phyloP scores from a whole-genome alignment of 176 grass and related monocot species.

The Oryza rufipogon region DNA sequence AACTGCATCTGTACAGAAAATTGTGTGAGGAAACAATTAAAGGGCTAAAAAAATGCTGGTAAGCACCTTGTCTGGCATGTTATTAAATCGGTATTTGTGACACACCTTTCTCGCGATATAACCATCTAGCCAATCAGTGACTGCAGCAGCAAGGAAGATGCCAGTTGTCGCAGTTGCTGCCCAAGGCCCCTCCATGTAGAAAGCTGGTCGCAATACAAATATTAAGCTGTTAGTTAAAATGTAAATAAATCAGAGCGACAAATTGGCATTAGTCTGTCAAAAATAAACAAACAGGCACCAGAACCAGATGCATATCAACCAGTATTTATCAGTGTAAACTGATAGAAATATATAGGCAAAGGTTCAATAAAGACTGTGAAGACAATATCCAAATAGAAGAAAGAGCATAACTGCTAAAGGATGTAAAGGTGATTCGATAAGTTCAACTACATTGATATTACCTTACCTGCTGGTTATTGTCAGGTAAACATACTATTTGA shows the following conservation, averaged over 20 bases:
- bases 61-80: constrained; percentile 26
- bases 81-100: constrained; percentile 26
- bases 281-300: constrained; percentile 6
- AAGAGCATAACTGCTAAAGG: background rate
- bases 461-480: constrained; percentile 6
- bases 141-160: constrained; percentile 89
- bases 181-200: constrained; percentile 82
- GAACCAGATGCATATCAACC: background rate
- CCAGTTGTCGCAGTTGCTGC: constrained; percentile 85
- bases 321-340: constrained; percentile 1
- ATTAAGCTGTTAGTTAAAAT: constrained; percentile 5
- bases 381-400: background rate
- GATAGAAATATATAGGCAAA: background rate
- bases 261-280: constrained; percentile 6
- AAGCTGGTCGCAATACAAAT: constrained; percentile 62
- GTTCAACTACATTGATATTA: constrained; percentile 11
- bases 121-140: constrained; percentile 98
- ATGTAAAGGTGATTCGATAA: background rate
- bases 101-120: constrained; percentile 97
- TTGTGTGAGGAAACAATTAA: constrained; percentile 27
- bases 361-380: background rate
- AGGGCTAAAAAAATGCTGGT: background rate
- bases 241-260: background rate
- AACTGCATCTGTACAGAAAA: constrained; percentile 75
- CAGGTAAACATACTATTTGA: background rate